Conservation (phyloP, 192 early-diverging fungal species). For the Globomyces pollinis-pini region DNA sequence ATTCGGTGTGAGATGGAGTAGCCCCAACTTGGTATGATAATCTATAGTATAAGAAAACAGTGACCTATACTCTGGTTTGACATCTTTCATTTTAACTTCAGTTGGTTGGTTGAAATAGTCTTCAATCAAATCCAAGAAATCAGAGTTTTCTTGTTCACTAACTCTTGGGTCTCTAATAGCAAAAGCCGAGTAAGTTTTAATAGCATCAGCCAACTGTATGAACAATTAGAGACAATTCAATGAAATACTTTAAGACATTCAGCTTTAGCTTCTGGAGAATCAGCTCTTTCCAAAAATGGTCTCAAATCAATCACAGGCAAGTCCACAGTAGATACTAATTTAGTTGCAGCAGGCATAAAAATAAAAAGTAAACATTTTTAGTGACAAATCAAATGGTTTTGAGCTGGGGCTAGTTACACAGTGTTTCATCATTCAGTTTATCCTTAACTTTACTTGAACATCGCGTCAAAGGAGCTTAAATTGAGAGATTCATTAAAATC, state of each 20-base stretch:
- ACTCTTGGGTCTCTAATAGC: conserved; percentile 63
- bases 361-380: too few relatives aligned
- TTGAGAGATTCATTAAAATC: too few relatives aligned
- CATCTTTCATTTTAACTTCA: conserved; percentile 56
- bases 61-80: conserved; percentile 56
- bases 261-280: conserved; percentile 37
- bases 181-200: conserved; percentile 55
- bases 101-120: conserved; percentile 59
- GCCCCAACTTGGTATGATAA: conserved; percentile 44
- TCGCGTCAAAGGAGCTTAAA: too few relatives aligned
- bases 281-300: conserved; percentile 46
- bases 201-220: conserved; percentile 49
- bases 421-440: too few relatives aligned
- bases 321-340: conserved; percentile 4
- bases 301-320: conserved; percentile 48
- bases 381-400: too few relatives aligned
- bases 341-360: too few relatives aligned
- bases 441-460: too few relatives aligned
- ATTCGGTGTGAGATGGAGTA: conserved; percentile 62
- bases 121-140: conserved; percentile 58
- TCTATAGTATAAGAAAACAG: conserved; percentile 13
- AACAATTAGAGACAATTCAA: too few relatives aligned
- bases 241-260: conserved; percentile 44
- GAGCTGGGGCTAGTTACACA: too few relatives aligned
- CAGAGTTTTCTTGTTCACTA: conserved; percentile 34